These are phyloP conservation scores for Boletus reticulatus DNA, from an alignment of 768 basidiomycete species.

Conservation along the genomic window DNA sequence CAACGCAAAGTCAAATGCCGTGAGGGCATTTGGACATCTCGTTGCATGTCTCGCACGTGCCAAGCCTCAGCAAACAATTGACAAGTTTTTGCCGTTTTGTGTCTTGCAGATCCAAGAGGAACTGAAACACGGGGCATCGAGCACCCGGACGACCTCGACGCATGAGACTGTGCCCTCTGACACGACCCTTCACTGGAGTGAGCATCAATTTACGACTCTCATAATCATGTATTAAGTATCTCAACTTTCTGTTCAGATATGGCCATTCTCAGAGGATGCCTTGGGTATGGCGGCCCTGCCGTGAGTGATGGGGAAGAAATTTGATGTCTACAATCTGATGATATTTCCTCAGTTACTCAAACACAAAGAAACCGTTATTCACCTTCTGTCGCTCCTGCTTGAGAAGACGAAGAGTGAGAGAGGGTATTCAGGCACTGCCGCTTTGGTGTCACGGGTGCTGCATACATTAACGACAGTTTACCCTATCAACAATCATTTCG, in stretches of 20 bases:
- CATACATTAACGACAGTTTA: conserved; percentile 75
- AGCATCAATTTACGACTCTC: conserved; percentile 22
- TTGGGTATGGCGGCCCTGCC: conserved; percentile 67
- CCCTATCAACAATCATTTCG: conserved; percentile 73
- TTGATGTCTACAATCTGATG: background rate
- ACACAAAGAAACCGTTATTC: conserved; percentile 63
- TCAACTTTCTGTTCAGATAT: conserved; percentile 49
- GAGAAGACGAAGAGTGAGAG: conserved; percentile 87
- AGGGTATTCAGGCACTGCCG: conserved; percentile 79
- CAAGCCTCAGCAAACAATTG: conserved; percentile 70
- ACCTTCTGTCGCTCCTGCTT: conserved; percentile 60
- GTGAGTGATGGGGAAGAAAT: conserved; percentile 37
- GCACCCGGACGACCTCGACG: conserved; percentile 74
- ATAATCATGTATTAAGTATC: background rate
- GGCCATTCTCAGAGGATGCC: conserved; percentile 76
- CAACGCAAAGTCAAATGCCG: conserved; percentile 88
- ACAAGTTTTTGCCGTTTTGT: conserved; percentile 79
- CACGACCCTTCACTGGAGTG: conserved; percentile 93
- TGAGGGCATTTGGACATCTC: conserved; percentile 85
- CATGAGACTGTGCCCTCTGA: conserved; percentile 76
- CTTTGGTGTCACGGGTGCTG: conserved; percentile 72
- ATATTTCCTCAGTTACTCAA: conserved; percentile 54
- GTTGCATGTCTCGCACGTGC: conserved; percentile 81
- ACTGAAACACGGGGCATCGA: conserved; percentile 87
- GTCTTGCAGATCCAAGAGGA: conserved; percentile 77